phyloP scores from a whole-genome alignment of 805 yeast species.

The Ogataea salicorniae region DNA sequence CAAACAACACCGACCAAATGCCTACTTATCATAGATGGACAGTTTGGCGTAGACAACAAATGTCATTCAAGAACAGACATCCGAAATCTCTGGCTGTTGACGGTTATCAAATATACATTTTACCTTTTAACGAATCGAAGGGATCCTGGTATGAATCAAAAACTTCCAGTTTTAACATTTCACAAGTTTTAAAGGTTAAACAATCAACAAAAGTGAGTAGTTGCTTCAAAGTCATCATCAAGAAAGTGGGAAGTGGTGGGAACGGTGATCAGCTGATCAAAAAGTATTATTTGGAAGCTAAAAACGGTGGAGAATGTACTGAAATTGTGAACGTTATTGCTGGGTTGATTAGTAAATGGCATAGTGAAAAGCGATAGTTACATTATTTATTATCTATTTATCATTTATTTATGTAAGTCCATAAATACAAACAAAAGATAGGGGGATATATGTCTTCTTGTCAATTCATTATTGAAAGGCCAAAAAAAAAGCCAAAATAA shows the following conservation, averaged over 20 bases:
- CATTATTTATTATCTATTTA: neutral
- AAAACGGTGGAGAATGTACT: constrained; percentile 49
- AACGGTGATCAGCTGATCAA: constrained; percentile 49
- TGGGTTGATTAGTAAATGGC: constrained; percentile 49
- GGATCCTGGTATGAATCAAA: constrained; percentile 63
- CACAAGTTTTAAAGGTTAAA: constrained; percentile 69
- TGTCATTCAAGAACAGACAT: constrained; percentile 73
- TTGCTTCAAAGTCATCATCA: constrained; percentile 76
- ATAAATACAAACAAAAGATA: no score
- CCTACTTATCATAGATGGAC: constrained; percentile 76
- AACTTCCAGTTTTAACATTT: constrained; percentile 81
- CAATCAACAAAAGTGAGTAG: constrained; percentile 71
- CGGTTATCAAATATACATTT: constrained; percentile 87
- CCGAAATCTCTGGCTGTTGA: constrained; percentile 84
- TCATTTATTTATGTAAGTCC: neutral
- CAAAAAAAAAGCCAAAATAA: no score
- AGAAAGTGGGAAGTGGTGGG: constrained; percentile 24
- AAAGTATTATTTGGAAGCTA: constrained; percentile 83
- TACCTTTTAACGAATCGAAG: constrained; percentile 74
- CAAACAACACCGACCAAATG: constrained; percentile 3
- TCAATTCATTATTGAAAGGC: no score
- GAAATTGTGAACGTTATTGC: constrained; percentile 74
- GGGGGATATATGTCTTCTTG: no score
- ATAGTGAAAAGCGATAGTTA: neutral
- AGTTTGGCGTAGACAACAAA: constrained; percentile 84